Conservation (phyloP, 2,329 filamentous ascomycete genomes). For the Aspergillus sojae region DNA sequence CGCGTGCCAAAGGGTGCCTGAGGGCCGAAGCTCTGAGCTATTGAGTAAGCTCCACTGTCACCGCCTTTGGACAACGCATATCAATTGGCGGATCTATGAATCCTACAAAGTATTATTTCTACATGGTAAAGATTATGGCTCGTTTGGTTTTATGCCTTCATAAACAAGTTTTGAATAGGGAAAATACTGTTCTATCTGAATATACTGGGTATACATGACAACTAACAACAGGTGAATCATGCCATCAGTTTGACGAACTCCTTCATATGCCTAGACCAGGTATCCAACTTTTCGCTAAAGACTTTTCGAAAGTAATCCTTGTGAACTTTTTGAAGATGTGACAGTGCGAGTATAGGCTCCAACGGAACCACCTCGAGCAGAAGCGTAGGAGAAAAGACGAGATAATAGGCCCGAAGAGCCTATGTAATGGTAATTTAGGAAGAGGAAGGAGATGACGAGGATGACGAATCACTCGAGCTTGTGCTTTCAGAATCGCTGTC, state of each 20-base stretch:
- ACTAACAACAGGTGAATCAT: background rate
- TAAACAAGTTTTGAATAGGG: background rate
- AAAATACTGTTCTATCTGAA: background rate
- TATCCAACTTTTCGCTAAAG: conserved; percentile 20
- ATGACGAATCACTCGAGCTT: conserved; percentile 15
- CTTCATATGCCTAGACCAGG: conserved; percentile 13
- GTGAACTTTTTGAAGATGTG: conserved; percentile 2
- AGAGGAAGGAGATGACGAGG: background rate
- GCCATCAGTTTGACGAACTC: conserved; percentile 7
- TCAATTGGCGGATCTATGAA: background rate
- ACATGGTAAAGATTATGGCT: background rate
- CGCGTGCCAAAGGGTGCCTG: conserved; percentile 42
- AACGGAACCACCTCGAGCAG: background rate
- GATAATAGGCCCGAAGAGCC: background rate
- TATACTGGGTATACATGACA: conserved; percentile 5
- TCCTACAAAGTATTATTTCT: background rate
- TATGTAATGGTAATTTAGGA: background rate
- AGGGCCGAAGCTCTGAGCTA: conserved; percentile 36
- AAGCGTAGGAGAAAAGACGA: background rate
- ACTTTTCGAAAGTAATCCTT: background rate
- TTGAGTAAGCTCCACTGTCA: conserved; percentile 35
- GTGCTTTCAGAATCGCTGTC: conserved; percentile 20
- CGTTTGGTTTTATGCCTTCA: background rate
- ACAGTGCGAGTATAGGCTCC: background rate
- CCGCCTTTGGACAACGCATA: conserved; percentile 29